Evolutionary conservation across 2,329 filamentous ascomycete species (phyloP).

Genomic region (Aureobasidium musti): DNA sequence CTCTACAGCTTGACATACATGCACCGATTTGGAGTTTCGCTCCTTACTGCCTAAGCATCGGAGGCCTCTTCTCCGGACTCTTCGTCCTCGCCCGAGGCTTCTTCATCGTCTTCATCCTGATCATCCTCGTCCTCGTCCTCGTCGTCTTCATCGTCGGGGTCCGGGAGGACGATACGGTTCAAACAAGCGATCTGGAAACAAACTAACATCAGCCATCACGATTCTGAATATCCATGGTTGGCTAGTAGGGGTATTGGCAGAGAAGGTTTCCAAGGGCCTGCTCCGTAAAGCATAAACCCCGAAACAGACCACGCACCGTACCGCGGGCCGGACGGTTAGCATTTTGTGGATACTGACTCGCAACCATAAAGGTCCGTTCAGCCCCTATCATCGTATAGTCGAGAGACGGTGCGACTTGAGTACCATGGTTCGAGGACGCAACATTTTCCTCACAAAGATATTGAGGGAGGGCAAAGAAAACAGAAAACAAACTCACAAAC

Average conservation of each 20-base stretch:
- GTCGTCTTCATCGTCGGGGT: conserved; percentile 42
- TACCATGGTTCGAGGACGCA: conserved; percentile 23
- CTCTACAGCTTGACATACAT: background rate
- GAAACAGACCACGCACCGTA: conserved; percentile 22
- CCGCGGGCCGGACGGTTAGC: conserved; percentile 22
- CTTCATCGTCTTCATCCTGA: conserved; percentile 35
- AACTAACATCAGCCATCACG: conserved; percentile 11
- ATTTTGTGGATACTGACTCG: conserved; percentile 23
- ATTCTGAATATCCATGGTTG: background rate
- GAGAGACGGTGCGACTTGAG: conserved; percentile 17
- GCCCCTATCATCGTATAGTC: conserved; percentile 7
- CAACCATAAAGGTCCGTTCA: conserved; percentile 23
- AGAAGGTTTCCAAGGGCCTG: conserved; percentile 17
- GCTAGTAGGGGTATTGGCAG: conserved; percentile 11
- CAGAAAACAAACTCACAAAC: conserved; percentile 65
- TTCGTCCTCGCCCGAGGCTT: conserved; percentile 36
- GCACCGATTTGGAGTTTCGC: background rate
- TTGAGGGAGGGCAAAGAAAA: background rate
- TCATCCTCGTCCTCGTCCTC: conserved; percentile 36
- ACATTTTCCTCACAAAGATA: background rate
- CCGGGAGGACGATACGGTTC: conserved; percentile 55
- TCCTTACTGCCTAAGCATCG: background rate
- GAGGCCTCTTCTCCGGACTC: conserved; percentile 30
- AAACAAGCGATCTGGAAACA: conserved; percentile 52
- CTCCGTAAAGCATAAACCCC: conserved; percentile 13